These are phyloP conservation scores for Achaetomiella virescens DNA, from an alignment of 495 filamentous ascomycete species.

Conservation along the genomic window DNA sequence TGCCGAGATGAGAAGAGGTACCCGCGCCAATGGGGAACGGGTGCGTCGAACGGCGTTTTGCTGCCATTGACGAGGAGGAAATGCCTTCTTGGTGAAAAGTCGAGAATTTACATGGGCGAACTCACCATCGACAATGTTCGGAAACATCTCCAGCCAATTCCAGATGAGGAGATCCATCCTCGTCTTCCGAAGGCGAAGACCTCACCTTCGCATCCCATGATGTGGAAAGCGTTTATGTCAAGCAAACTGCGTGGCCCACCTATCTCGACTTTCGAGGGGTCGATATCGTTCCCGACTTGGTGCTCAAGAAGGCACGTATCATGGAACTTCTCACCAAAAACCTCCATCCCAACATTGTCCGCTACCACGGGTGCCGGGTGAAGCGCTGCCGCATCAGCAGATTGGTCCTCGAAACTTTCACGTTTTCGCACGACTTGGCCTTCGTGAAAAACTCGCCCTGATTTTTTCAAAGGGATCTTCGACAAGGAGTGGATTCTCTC, in stretches of 20 bases:
- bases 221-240: background rate
- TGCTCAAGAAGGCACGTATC: background rate
- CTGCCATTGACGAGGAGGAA: background rate
- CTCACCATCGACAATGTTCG: background rate
- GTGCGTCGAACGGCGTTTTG: background rate
- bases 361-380: constrained; percentile 32
- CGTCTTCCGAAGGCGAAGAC: background rate
- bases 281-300: background rate
- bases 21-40: background rate
- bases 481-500: constrained; percentile 26
- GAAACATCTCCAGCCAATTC: background rate
- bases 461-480: background rate
- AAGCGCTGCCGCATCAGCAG: constrained; percentile 32
- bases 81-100: background rate
- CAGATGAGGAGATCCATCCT: background rate
- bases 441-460: constrained; percentile 11
- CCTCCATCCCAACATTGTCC: constrained; percentile 36
- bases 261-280: background rate
- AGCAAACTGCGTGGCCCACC: background rate
- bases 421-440: constrained; percentile 11
- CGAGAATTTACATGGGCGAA: background rate
- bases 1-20: background rate
- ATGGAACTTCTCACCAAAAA: background rate
- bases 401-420: constrained; percentile 31
- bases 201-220: background rate